Evolutionary conservation across 1,284 basidiomycete species (phyloP).

Genomic region (Volvariella surrecta): DNA sequence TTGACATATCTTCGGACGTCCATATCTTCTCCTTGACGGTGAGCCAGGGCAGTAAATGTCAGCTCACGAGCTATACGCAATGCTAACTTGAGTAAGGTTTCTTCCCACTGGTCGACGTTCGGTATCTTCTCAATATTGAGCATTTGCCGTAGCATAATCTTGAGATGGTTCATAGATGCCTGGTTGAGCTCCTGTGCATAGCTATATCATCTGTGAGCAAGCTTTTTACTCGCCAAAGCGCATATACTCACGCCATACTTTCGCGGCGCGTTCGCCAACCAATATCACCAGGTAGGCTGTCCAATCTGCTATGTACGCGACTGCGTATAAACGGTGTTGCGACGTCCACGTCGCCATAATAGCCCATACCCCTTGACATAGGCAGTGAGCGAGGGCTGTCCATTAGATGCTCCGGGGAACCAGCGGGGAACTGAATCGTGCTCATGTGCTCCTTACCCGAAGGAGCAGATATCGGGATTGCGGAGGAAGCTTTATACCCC

Average conservation of each 20-base stretch:
- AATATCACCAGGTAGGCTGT: conserved; percentile 49
- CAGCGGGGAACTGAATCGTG: conserved; percentile 72
- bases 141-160: conserved; percentile 86
- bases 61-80: conserved; percentile 71
- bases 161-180: conserved; percentile 81
- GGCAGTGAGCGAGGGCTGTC: conserved; percentile 49
- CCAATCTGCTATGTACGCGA: conserved; percentile 70
- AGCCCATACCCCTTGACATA: conserved; percentile 51
- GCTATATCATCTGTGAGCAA: conserved; percentile 23
- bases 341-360: conserved; percentile 60
- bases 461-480: conserved; percentile 36
- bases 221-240: not conserved
- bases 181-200: conserved; percentile 78
- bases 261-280: conserved; percentile 76
- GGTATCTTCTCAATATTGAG: conserved; percentile 71
- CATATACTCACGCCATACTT: conserved; percentile 63
- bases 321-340: conserved; percentile 73
- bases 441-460: conserved; percentile 28
- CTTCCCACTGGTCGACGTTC: conserved; percentile 80
- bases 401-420: conserved; percentile 58
- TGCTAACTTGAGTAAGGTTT: conserved; percentile 72
- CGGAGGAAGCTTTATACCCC: conserved; percentile 42
- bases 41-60: conserved; percentile 66
- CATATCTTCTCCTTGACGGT: conserved; percentile 83
- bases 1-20: conserved; percentile 95